Conservation (phyloP, 2,329 filamentous ascomycete species). For the Ciborinia camelliae region DNA sequence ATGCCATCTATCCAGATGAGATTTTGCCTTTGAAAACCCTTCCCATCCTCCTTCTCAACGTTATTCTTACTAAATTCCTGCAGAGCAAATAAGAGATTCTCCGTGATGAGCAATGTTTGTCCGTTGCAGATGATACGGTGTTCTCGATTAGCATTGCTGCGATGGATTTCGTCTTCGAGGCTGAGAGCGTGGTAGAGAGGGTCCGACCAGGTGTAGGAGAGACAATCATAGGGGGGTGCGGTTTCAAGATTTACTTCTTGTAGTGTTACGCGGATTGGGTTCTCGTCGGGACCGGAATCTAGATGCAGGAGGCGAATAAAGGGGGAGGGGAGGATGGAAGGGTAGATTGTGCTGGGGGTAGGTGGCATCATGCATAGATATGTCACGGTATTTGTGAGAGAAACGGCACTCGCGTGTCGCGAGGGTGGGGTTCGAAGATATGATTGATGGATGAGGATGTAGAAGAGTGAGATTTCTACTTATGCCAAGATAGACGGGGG, state of each 20-base stretch:
- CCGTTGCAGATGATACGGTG: slow-evolving; percentile 12
- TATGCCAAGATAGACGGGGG: not conserved
- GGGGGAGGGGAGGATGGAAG: not conserved
- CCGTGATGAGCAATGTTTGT: not conserved
- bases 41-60: not conserved
- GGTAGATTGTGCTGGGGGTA: not conserved
- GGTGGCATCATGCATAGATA: not conserved
- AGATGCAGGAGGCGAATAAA: slow-evolving; percentile 13
- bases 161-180: slow-evolving; percentile 1
- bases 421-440: no score
- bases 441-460: not conserved
- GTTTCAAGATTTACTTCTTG: not conserved
- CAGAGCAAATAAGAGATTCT: not conserved
- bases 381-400: not conserved
- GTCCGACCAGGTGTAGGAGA: slow-evolving; percentile 21
- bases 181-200: slow-evolving; percentile 16
- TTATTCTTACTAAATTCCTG: slow-evolving; percentile 4
- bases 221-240: slow-evolving; percentile 11
- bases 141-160: not conserved
- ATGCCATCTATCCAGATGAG: slow-evolving; percentile 25
- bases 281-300: not conserved
- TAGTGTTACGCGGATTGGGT: slow-evolving; percentile 11
- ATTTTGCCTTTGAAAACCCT: not conserved
- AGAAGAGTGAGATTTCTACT: not conserved
- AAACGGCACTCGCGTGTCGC: not conserved